Percentiles rank a stretch among this genome's conserved stretches.
These are phyloP conservation scores for Umbilicus rupestris DNA, from an alignment of 164 flowering plant genomes.

Conservation along the genomic window DNA sequence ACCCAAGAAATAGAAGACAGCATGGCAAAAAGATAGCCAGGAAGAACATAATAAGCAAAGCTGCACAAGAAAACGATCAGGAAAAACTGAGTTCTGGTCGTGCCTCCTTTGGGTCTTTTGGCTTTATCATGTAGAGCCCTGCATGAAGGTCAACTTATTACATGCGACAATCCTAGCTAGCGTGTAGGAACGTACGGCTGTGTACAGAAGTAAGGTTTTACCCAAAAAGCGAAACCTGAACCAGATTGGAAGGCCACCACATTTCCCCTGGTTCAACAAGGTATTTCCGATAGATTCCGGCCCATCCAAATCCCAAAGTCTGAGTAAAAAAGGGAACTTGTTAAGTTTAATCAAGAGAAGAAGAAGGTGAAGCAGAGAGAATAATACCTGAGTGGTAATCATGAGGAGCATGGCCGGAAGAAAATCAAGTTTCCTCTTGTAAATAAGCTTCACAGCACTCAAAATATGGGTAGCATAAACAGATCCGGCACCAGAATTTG, in stretches of 20 bases:
- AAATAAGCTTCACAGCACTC: slow-evolving; percentile 32
- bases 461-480: slow-evolving; percentile 41
- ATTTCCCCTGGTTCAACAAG: slow-evolving; percentile 41
- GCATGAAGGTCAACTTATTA: background rate
- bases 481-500: slow-evolving; percentile 38
- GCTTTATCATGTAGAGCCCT: slow-evolving; percentile 57
- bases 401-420: slow-evolving; percentile 34
- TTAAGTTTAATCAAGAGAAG: background rate
- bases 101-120: slow-evolving; percentile 26
- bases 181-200: background rate
- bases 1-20: slow-evolving; percentile 47
- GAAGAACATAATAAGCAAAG: slow-evolving; percentile 41
- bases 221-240: slow-evolving; percentile 39
- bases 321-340: background rate
- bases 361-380: background rate
- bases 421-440: slow-evolving; percentile 26
- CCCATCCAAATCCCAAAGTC: slow-evolving; percentile 42
- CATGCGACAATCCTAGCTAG: background rate
- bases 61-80: slow-evolving; percentile 31
- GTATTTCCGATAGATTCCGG: slow-evolving; percentile 33
- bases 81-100: slow-evolving; percentile 43
- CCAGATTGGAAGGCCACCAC: slow-evolving; percentile 47
- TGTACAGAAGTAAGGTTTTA: background rate
- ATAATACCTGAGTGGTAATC: slow-evolving; percentile 41
- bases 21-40: slow-evolving; percentile 37